Base-by-base conservation (phyloP, 176 grass and related monocot species). In the Eleusine indica region DNA sequence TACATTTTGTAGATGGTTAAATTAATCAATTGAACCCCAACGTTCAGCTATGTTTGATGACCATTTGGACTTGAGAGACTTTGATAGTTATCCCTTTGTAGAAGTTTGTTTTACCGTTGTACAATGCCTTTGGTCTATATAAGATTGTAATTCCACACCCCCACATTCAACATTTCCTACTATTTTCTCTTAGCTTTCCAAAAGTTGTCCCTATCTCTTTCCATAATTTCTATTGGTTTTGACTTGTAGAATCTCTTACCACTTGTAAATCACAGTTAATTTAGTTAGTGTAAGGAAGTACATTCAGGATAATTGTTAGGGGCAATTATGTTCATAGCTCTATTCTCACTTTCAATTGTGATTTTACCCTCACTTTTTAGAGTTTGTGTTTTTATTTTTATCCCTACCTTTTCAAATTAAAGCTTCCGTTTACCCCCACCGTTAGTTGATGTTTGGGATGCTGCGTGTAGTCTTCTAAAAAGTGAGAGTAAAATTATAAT, bases 241-340 rank as follows among this genome's bases (percentile, higher is more conserved):
- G 32, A 21, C 64, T 48, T 81, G 39, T 60, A 49, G 66, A 30
- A 71, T 71, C 17, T 66, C 58, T 86, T 21, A 51, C 41, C 43
- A 25, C 78, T 73, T 73, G 5, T 54, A 80, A 86, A 86, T 40
- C 37, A 41, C 14, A 42, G 35, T 73, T 35, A 61, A 19, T 80
- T 80, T 53, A 22, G 48, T 79, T 86, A n/a, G 18, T 52, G 19
- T 86, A 12, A 16, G 11, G 68, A 75, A 64, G 29, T 16, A 37
- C 37, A 74, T 74, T 53, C 53, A 53, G 9, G 48, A 12, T 18
- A 1, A 35, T 35, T 7, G 8, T 63, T 63, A 21, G 13, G 19
- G 80, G 32, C 32, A 35, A 35, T 35, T 35, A 35, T 35, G 32
- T 35, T 35, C 32, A 2, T 35, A 35, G 32, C 32, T 35, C 32